Evolutionary conservation across 495 filamentous ascomycete species (phyloP).

Genomic region (Margaritispora aquatica): DNA sequence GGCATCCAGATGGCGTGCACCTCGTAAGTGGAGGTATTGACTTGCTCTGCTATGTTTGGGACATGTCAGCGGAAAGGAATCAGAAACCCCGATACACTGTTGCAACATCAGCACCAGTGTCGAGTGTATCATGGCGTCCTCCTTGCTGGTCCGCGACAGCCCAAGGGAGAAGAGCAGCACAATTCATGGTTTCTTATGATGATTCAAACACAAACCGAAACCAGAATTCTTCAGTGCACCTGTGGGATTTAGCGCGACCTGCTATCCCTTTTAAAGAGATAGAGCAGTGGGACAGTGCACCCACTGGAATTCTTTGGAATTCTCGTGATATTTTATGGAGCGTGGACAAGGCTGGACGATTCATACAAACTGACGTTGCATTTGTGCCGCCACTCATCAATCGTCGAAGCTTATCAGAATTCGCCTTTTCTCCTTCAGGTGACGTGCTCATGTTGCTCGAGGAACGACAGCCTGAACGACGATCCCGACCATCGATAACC

Average conservation of each 20-base stretch:
- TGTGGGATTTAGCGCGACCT: constrained; percentile 90
- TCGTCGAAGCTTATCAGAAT: constrained; percentile 55
- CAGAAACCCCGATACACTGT: constrained; percentile 68
- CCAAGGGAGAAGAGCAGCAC: constrained; percentile 53
- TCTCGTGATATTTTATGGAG: constrained; percentile 89
- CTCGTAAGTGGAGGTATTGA: constrained; percentile 80
- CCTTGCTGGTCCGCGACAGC: constrained; percentile 64
- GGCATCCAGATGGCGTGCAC: constrained; percentile 94
- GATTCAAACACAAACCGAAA: constrained; percentile 37
- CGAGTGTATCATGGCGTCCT: constrained; percentile 81
- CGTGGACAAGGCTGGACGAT: constrained; percentile 73
- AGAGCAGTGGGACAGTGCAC: constrained; percentile 61
- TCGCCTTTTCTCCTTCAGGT: constrained; percentile 54
- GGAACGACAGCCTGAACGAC: constrained; percentile 33
- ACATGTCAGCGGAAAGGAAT: constrained; percentile 73
- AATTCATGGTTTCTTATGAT: constrained; percentile 47
- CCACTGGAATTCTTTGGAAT: constrained; percentile 82
- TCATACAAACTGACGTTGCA: constrained; percentile 83
- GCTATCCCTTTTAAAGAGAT: constrained; percentile 84
- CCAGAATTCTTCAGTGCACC: constrained; percentile 54
- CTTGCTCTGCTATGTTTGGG: constrained; percentile 84
- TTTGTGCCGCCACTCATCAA: constrained; percentile 77
- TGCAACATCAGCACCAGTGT: constrained; percentile 54
- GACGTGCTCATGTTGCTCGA: constrained; percentile 53
- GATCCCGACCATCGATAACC: constrained; percentile 16